Percentiles rank a stretch among this genome's conserved stretches.
These are phyloP conservation scores for Madurella fahalii DNA, from an alignment of 2,329 filamentous ascomycete genomes.

Conservation along the genomic window DNA sequence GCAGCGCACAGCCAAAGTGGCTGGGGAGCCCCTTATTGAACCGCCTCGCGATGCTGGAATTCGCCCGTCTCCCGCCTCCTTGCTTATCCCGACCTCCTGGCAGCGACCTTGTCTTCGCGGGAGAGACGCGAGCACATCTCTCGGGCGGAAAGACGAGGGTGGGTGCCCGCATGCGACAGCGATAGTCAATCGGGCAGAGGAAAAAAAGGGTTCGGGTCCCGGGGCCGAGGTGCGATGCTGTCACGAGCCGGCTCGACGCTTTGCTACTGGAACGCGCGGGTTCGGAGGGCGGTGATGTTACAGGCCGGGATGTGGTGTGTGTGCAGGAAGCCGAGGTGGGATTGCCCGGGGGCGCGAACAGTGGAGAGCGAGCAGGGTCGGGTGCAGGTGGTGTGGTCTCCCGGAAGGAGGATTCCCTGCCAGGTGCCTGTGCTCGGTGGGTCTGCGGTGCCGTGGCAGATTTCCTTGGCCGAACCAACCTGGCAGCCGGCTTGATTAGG, in stretches of 20 bases:
- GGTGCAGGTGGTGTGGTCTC: conserved; percentile 3
- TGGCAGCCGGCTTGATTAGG: no score
- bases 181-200: conserved; percentile 6
- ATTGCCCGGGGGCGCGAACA: conserved; percentile 24
- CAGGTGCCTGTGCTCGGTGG: background rate
- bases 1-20: conserved; percentile 1
- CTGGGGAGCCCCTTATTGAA: background rate
- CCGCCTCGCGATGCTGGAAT: conserved; percentile 12
- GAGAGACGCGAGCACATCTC: conserved; percentile 25
- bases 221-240: conserved; percentile 11
- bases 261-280: conserved; percentile 5
- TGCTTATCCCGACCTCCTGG: conserved; percentile 23
- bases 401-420: background rate
- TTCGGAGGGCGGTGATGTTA: conserved; percentile 14
- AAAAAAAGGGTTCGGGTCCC: background rate
- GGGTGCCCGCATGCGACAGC: conserved; percentile 11
- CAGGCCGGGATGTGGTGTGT: conserved; percentile 10
- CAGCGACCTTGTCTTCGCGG: conserved; percentile 22
- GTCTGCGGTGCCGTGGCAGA: no score
- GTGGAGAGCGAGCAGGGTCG: conserved; percentile 20
- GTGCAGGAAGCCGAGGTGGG: conserved; percentile 26
- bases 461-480: no score
- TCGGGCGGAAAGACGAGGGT: conserved; percentile 14
- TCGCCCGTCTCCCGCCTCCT: conserved; percentile 11
- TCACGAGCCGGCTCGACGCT: conserved; percentile 14